Conservation (phyloP, 2,329 filamentous ascomycete genomes). For the Geoglossum cookeanum region DNA sequence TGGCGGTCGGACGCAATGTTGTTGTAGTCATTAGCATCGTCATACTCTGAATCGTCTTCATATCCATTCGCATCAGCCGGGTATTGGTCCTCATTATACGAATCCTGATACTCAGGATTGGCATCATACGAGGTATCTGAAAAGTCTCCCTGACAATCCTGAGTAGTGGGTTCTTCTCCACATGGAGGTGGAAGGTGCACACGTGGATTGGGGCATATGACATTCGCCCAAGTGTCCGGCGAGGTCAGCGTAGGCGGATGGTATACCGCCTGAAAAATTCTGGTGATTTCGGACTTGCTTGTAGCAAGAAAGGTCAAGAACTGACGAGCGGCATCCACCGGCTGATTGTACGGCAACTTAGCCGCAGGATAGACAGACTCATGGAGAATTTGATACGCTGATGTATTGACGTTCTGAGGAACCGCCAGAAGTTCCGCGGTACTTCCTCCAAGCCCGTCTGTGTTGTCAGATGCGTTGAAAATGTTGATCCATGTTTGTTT, state of each 20-base stretch:
- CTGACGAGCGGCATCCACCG: neutral
- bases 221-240: too few relatives aligned
- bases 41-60: too few relatives aligned
- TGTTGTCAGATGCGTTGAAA: neutral
- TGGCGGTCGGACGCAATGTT: too few relatives aligned
- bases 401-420: constrained; percentile 1
- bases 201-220: too few relatives aligned
- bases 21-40: too few relatives aligned
- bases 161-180: too few relatives aligned
- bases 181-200: too few relatives aligned
- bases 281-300: neutral
- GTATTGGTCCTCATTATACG: too few relatives aligned
- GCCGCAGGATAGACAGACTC: constrained; percentile 1
- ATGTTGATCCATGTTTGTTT: neutral
- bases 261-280: neutral
- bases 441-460: neutral
- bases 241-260: neutral
- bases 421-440: neutral
- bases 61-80: too few relatives aligned
- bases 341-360: constrained; percentile 6
- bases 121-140: too few relatives aligned
- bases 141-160: too few relatives aligned
- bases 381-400: constrained; percentile 3
- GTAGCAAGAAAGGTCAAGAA: neutral
- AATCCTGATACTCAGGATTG: too few relatives aligned